Percentiles rank a stretch among this genome's conserved stretches.
Evolutionary conservation across 106 monocot species (phyloP).

Genomic region (Xerophyta viscosa): DNA sequence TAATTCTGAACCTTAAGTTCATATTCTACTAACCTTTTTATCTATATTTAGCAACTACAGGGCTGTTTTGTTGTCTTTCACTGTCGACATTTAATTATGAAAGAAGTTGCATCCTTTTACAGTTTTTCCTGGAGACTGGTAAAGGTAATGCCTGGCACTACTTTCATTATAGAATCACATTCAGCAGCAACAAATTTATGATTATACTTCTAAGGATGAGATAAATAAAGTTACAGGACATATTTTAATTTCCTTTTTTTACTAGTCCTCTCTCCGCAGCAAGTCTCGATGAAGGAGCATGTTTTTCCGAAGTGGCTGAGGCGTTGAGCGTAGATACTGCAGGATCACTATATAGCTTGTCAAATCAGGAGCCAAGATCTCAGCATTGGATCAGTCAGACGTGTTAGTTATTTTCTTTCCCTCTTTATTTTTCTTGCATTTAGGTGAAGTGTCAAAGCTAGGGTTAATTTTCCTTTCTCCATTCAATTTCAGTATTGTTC

Average conservation of each 20-base stretch:
- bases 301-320: conserved; percentile 59
- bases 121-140: conserved; percentile 65
- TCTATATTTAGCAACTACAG: conserved; percentile 79
- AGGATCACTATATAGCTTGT: conserved; percentile 39
- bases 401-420: conserved; percentile 34
- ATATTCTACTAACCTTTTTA: not conserved
- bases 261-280: conserved; percentile 51
- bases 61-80: conserved; percentile 86
- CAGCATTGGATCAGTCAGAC: conserved; percentile 50
- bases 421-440: not conserved
- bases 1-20: not conserved
- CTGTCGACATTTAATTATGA: conserved; percentile 78
- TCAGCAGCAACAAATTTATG: not conserved
- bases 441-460: too few species aligned
- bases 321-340: conserved; percentile 24
- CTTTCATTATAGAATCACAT: not conserved
- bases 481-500: not conserved
- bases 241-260: not conserved
- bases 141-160: conserved; percentile 43
- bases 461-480: too few species aligned
- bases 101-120: conserved; percentile 66
- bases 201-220: too few species aligned
- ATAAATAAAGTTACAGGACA: not conserved
- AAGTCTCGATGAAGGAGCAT: conserved; percentile 75
- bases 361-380: conserved; percentile 60